Evolutionary conservation across 139 green algal genomes (phyloP).

Genomic region (Picochlorum sp.): DNA sequence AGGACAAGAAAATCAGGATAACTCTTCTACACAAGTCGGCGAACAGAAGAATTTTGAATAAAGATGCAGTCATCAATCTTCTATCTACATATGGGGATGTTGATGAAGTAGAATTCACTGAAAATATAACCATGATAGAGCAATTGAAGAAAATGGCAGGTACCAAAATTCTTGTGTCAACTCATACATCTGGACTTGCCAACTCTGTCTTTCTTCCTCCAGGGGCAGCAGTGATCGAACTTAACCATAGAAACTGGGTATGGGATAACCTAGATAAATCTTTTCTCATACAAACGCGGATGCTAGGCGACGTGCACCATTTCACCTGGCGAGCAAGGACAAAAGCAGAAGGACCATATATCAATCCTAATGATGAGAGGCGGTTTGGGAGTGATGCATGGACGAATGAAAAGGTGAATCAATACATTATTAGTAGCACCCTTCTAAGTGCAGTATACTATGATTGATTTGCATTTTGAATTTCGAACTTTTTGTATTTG

Average conservation of each 20-base stretch:
- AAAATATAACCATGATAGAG: slow-evolving; percentile 41
- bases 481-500: slow-evolving; percentile 3
- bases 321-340: slow-evolving; percentile 60
- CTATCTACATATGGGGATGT: slow-evolving; percentile 44
- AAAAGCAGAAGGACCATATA: slow-evolving; percentile 66
- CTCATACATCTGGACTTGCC: slow-evolving; percentile 76
- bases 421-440: slow-evolving; percentile 3
- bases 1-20: slow-evolving; percentile 38
- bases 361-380: slow-evolving; percentile 40
- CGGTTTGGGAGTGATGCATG: slow-evolving; percentile 44
- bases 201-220: slow-evolving; percentile 71
- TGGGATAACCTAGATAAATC: slow-evolving; percentile 48
- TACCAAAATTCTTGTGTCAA: slow-evolving; percentile 61
- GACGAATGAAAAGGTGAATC: slow-evolving; percentile 32
- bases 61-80: slow-evolving; percentile 48
- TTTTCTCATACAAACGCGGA: slow-evolving; percentile 53
- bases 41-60: slow-evolving; percentile 76
- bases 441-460: too few species aligned
- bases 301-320: slow-evolving; percentile 81
- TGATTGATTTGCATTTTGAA: background rate
- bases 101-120: slow-evolving; percentile 42
- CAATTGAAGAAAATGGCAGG: slow-evolving; percentile 64
- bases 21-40: slow-evolving; percentile 70
- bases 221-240: slow-evolving; percentile 59
- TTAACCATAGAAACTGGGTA: slow-evolving; percentile 79